Evolutionary conservation across 768 basidiomycete species (phyloP).

Genomic region (Fomitopsis serialis): DNA sequence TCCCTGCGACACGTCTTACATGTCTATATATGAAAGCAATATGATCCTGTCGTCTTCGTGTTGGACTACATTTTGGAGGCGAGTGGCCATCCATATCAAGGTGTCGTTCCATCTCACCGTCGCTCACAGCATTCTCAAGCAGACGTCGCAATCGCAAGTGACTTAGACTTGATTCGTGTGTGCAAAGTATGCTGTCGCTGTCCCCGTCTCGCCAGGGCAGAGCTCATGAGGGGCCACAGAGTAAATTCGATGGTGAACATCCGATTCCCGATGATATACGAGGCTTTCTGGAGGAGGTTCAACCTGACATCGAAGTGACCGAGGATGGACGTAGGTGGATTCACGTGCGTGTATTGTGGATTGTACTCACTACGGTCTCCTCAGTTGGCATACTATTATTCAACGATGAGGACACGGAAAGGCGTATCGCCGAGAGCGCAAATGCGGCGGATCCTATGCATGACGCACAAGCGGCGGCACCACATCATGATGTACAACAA

Average conservation of each 20-base stretch:
- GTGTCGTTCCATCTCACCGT: background rate
- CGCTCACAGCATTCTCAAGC: slow-evolving; percentile 8
- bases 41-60: slow-evolving; percentile 8
- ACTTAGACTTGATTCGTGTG: slow-evolving; percentile 4
- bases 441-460: no score
- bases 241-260: background rate
- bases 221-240: background rate
- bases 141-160: slow-evolving; percentile 8
- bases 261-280: slow-evolving; percentile 4
- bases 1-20: background rate
- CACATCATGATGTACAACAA: no score
- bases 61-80: slow-evolving; percentile 13
- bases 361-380: background rate
- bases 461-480: no score
- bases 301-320: slow-evolving; percentile 9
- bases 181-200: slow-evolving; percentile 2
- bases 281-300: background rate
- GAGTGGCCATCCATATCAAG: background rate
- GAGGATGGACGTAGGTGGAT: slow-evolving; percentile 5
- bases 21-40: background rate
- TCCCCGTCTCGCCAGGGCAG: no score
- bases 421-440: background rate
- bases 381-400: background rate
- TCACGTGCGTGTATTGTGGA: background rate
- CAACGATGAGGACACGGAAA: background rate